Evolutionary conservation across 2,329 filamentous ascomycete genomes (phyloP).

Genomic region (Alternaria atra): DNA sequence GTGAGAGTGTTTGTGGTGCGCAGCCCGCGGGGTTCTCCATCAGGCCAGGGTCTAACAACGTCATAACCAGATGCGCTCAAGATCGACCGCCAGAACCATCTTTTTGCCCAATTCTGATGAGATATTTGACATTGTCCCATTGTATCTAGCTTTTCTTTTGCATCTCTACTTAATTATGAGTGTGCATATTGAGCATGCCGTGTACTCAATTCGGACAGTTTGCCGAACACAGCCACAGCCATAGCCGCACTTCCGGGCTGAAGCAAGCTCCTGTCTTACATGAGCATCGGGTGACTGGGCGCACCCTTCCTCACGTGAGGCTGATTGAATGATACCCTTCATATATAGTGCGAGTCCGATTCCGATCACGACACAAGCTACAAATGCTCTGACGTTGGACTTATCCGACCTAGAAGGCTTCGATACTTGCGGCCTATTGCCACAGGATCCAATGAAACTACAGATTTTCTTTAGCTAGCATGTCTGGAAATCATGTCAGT

Average conservation of each 20-base stretch:
- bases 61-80: slow-evolving; percentile 19
- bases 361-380: background rate
- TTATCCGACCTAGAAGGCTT: background rate
- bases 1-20: slow-evolving; percentile 29
- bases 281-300: slow-evolving; percentile 13
- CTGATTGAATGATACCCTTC: slow-evolving; percentile 22
- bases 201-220: slow-evolving; percentile 4
- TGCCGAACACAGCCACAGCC: slow-evolving; percentile 40
- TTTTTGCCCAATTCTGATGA: background rate
- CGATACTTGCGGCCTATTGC: background rate
- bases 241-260: slow-evolving; percentile 30
- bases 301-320: slow-evolving; percentile 17
- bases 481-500: slow-evolving; percentile 35
- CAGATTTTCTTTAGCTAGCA: slow-evolving; percentile 50
- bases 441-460: slow-evolving; percentile 17
- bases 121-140: background rate
- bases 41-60: slow-evolving; percentile 23
- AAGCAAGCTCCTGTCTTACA: slow-evolving; percentile 22
- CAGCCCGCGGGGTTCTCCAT: slow-evolving; percentile 22
- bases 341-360: background rate
- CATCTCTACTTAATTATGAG: background rate
- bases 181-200: background rate
- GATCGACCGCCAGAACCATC: background rate
- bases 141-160: background rate
- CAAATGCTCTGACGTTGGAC: background rate